Percentiles rank a stretch among this genome's conserved stretches.
phyloP scores from a whole-genome alignment of 2,329 filamentous ascomycete genomes.

The Davidsoniella eucalypti region DNA sequence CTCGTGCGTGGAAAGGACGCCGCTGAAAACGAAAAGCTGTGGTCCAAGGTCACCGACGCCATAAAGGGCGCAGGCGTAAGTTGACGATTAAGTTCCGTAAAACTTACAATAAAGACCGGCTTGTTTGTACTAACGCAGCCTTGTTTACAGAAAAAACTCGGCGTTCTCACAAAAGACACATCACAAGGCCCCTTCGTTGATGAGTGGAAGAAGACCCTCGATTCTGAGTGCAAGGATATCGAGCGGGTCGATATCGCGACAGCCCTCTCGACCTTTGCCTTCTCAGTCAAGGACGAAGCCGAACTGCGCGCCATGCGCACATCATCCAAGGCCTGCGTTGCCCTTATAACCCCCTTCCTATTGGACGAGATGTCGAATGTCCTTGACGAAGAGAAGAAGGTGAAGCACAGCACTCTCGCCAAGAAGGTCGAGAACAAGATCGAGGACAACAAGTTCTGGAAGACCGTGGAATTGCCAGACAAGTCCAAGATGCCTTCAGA shows the following conservation, averaged over 20 bases:
- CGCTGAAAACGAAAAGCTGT: constrained; percentile 80
- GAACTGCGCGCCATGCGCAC: constrained; percentile 90
- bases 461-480: constrained; percentile 52
- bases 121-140: too few relatives aligned
- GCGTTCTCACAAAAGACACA: constrained; percentile 67
- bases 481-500: constrained; percentile 66
- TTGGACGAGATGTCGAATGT: constrained; percentile 96
- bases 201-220: constrained; percentile 81
- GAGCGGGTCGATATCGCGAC: constrained; percentile 76
- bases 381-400: constrained; percentile 91
- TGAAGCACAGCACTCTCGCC: constrained; percentile 75
- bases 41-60: constrained; percentile 64
- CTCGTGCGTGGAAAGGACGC: constrained; percentile 83
- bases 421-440: constrained; percentile 82
- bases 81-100: constrained; percentile 15
- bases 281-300: constrained; percentile 87
- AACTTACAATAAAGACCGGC: background rate
- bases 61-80: constrained; percentile 78
- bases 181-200: constrained; percentile 81
- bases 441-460: constrained; percentile 88
- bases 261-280: constrained; percentile 66
- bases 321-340: constrained; percentile 83
- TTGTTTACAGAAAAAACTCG: constrained; percentile 61
- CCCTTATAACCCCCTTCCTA: constrained; percentile 90
- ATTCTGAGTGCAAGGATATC: constrained; percentile 63